Evolutionary conservation across 2,329 filamentous ascomycete species (phyloP).

Genomic region (Ophiocordyceps australis): DNA sequence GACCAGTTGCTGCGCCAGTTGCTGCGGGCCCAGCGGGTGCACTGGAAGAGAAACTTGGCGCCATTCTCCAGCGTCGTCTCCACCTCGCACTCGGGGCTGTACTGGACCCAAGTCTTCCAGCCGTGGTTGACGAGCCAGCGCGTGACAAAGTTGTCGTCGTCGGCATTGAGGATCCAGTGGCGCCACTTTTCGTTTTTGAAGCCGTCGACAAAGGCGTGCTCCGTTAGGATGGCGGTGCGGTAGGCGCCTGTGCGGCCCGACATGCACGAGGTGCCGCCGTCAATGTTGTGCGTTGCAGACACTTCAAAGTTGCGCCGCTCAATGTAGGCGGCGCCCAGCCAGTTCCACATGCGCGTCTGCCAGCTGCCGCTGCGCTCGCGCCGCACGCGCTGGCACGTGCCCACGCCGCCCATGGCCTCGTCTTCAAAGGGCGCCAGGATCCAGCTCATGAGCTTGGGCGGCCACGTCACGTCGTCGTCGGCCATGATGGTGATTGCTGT

Average conservation of each 20-base stretch:
- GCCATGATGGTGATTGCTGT: slow-evolving; percentile 83
- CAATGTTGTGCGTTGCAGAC: slow-evolving; percentile 84
- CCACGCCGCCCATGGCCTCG: slow-evolving; percentile 67
- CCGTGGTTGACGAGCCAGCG: slow-evolving; percentile 84
- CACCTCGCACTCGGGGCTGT: slow-evolving; percentile 77
- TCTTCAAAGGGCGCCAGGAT: slow-evolving; percentile 87
- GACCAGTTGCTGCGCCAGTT: slow-evolving; percentile 97
- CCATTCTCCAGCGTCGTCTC: slow-evolving; percentile 87
- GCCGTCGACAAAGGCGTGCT: slow-evolving; percentile 67
- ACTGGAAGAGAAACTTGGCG: slow-evolving; percentile 80
- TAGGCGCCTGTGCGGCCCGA: slow-evolving; percentile 89
- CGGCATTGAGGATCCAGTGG: slow-evolving; percentile 78
- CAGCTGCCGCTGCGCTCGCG: slow-evolving; percentile 44
- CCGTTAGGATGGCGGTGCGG: slow-evolving; percentile 71
- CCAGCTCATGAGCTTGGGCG: slow-evolving; percentile 71
- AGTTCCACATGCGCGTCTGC: slow-evolving; percentile 58
- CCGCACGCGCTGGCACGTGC: slow-evolving; percentile 74
- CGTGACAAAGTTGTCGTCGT: slow-evolving; percentile 97
- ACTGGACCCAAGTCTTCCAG: slow-evolving; percentile 93
- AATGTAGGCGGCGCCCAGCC: slow-evolving; percentile 80
- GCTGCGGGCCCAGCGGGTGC: slow-evolving; percentile 85
- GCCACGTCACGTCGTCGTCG: slow-evolving; percentile 93
- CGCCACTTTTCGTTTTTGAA: slow-evolving; percentile 89
- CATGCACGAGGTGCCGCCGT: slow-evolving; percentile 92
- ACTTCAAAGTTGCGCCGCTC: slow-evolving; percentile 94